Evolutionary conservation across 2,329 filamentous ascomycete species (phyloP).

Genomic region (Talaromyces sp.): DNA sequence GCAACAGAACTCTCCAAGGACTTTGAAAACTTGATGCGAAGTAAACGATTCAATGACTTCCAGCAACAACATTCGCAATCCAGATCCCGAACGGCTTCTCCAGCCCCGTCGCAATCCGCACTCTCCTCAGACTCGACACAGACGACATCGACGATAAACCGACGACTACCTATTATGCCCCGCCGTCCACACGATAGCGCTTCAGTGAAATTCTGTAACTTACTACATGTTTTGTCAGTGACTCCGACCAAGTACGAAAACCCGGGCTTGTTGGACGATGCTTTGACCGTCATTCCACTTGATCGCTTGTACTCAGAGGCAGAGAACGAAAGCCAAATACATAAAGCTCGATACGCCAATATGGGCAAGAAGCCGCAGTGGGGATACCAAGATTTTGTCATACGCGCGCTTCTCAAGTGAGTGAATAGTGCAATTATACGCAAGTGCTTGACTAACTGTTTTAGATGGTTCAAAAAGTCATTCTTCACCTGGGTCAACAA

Average conservation of each 20-base stretch:
- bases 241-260: constrained; percentile 96
- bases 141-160: constrained; percentile 35
- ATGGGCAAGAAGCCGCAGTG: constrained; percentile 83
- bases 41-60: constrained; percentile 81
- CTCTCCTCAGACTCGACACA: constrained; percentile 34
- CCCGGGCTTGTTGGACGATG: constrained; percentile 88
- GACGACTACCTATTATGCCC: constrained; percentile 62
- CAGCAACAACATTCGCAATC: constrained; percentile 58
- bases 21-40: constrained; percentile 83
- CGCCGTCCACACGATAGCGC: constrained; percentile 69
- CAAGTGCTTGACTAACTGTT: constrained; percentile 10
- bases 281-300: constrained; percentile 77
- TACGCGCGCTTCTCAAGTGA: constrained; percentile 79
- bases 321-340: constrained; percentile 85
- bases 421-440: constrained; percentile 25
- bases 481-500: constrained; percentile 99
- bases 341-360: constrained; percentile 82
- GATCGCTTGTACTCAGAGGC: constrained; percentile 91
- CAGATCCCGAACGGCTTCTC: constrained; percentile 58
- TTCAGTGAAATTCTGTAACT: constrained; percentile 73
- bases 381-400: constrained; percentile 97
- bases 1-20: constrained; percentile 72
- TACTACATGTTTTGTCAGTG: constrained; percentile 78
- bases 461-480: constrained; percentile 87
- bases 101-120: constrained; percentile 41